Percentiles rank a stretch among this genome's conserved stretches.
Evolutionary conservation across 305 asterid species (phyloP).

Genomic region (Solanum hybrid): DNA sequence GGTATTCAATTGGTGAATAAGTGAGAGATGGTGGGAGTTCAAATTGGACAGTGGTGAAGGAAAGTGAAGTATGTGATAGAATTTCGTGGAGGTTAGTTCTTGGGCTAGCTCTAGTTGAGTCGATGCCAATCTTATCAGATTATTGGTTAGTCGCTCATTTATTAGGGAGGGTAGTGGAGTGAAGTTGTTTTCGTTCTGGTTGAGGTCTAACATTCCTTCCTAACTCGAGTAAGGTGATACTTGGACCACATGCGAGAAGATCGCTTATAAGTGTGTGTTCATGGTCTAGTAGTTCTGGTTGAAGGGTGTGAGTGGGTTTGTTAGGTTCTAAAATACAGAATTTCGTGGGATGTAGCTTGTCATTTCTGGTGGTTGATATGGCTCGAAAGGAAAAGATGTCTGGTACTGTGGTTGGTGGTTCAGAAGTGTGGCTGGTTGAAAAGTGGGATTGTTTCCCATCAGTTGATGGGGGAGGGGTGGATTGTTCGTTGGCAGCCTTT

Average conservation of each 20-base stretch:
- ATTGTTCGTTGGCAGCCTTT: not conserved
- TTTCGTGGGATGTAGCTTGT: not conserved
- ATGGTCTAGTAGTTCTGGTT: not conserved
- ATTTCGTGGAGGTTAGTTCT: not conserved
- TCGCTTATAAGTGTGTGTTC: not conserved
- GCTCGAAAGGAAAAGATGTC: not conserved
- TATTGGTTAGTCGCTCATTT: not conserved
- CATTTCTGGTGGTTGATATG: not conserved
- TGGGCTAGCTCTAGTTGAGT: not conserved
- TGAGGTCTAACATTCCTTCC: not conserved
- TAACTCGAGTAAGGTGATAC: not conserved
- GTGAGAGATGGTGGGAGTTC: not conserved
- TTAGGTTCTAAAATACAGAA: not conserved
- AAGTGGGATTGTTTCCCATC: not conserved
- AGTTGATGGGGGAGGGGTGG: not conserved
- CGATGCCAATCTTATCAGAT: not conserved
- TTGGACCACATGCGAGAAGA: not conserved
- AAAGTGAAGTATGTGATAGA: not conserved
- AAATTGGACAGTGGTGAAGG: not conserved
- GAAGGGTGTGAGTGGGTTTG: not conserved
- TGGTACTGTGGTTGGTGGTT: not conserved
- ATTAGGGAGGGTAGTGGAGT: not conserved
- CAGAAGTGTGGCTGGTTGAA: not conserved
- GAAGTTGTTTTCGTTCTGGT: not conserved
- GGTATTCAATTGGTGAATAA: not conserved